Conservation (phyloP, 2,329 filamentous ascomycete species). For the Claviceps sp. region DNA sequence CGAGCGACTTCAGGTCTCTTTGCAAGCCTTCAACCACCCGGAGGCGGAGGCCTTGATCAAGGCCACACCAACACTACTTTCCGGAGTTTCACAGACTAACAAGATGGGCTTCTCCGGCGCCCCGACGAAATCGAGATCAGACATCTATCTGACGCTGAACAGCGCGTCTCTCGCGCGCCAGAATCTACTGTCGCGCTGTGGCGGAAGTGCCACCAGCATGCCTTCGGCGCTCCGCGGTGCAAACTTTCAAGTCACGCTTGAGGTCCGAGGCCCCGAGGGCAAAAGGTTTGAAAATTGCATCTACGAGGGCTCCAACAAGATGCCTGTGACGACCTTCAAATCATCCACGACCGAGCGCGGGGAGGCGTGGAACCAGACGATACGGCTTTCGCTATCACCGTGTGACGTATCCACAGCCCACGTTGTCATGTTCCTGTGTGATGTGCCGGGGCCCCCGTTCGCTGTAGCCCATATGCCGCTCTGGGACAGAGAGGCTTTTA, state of each 20-base stretch:
- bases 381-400: conserved; percentile 66
- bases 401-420: conserved; percentile 73
- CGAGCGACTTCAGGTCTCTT: conserved; percentile 65
- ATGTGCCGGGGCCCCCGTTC: conserved; percentile 77
- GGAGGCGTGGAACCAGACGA: conserved; percentile 75
- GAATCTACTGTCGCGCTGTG: conserved; percentile 50
- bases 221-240: conserved; percentile 47
- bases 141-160: conserved; percentile 84
- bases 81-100: conserved; percentile 65
- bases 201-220: conserved; percentile 62
- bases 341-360: conserved; percentile 69
- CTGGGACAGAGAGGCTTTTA: conserved; percentile 85
- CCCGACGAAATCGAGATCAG: conserved; percentile 74
- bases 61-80: conserved; percentile 74
- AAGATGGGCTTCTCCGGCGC: conserved; percentile 92
- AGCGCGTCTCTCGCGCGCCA: conserved; percentile 69
- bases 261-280: conserved; percentile 68
- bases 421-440: conserved; percentile 77
- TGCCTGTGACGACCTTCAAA: conserved; percentile 72
- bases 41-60: conserved; percentile 74
- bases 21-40: conserved; percentile 62
- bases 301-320: conserved; percentile 68
- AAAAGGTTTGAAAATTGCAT: conserved; percentile 82
- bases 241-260: conserved; percentile 78
- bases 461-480: conserved; percentile 86